These are phyloP conservation scores for Spathaspora sp. DNA, from an alignment of 805 yeast species.

Conservation along the genomic window DNA sequence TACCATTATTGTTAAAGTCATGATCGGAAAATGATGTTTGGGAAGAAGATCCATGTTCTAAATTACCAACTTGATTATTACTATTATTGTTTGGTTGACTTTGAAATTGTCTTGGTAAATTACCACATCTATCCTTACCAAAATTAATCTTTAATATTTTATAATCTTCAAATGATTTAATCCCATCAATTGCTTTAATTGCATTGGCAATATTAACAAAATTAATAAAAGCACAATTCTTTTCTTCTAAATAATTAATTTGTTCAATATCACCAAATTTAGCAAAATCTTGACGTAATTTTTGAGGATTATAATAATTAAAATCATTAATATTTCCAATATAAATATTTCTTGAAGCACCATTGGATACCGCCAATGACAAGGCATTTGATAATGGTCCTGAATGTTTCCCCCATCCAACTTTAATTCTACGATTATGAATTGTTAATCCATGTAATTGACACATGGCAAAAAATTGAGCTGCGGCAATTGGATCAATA, in stretches of 20 bases:
- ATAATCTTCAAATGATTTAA: slow-evolving; percentile 65
- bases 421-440: slow-evolving; percentile 80
- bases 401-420: slow-evolving; percentile 97
- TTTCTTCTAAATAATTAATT: slow-evolving; percentile 79
- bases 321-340: slow-evolving; percentile 63
- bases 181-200: slow-evolving; percentile 87
- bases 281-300: slow-evolving; percentile 68
- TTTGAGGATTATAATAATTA: slow-evolving; percentile 49
- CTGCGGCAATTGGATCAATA: slow-evolving; percentile 95
- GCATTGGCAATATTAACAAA: slow-evolving; percentile 90
- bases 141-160: slow-evolving; percentile 76
- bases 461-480: slow-evolving; percentile 93
- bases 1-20: not conserved
- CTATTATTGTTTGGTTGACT: slow-evolving; percentile 14
- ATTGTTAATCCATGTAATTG: slow-evolving; percentile 85
- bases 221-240: slow-evolving; percentile 87
- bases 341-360: slow-evolving; percentile 91
- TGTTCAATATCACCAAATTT: slow-evolving; percentile 94
- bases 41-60: slow-evolving; percentile 6
- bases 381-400: slow-evolving; percentile 88
- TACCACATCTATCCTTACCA: slow-evolving; percentile 95
- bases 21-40: slow-evolving; percentile 3
- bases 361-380: slow-evolving; percentile 85
- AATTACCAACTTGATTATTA: slow-evolving; percentile 2
- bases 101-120: slow-evolving; percentile 77